A percentile compares a stretch with the other conserved stretches of the same genome.
phyloP scores from a whole-genome alignment of 768 basidiomycete species.

The Amyloporia xantha region DNA sequence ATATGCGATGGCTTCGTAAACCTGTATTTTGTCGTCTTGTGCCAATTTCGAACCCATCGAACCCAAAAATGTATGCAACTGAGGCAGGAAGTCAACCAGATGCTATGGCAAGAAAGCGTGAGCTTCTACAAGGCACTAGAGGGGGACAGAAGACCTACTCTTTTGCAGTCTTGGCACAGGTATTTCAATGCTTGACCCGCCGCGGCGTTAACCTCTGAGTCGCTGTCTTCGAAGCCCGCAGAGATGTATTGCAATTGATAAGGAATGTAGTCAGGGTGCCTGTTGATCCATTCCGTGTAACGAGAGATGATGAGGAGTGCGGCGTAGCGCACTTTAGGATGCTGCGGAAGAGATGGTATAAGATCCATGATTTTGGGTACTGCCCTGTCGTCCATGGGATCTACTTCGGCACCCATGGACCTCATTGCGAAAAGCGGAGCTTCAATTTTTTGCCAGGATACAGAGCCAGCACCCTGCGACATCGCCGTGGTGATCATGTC shows the following conservation, averaged over 20 bases:
- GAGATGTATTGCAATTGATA: conserved; percentile 89
- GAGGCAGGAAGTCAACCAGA: conserved; percentile 85
- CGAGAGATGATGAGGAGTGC: conserved; percentile 91
- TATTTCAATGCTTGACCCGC: conserved; percentile 95
- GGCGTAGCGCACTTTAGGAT: conserved; percentile 91
- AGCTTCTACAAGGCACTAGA: not conserved
- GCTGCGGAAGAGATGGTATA: conserved; percentile 80
- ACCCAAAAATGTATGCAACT: conserved; percentile 82
- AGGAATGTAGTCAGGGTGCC: conserved; percentile 80
- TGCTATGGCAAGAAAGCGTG: conserved; percentile 49
- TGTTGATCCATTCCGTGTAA: conserved; percentile 95
- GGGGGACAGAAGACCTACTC: conserved; percentile 38
- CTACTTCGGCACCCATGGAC: conserved; percentile 95
- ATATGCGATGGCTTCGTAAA: conserved; percentile 93
- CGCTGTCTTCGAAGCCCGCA: conserved; percentile 77
- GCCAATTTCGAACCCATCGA: conserved; percentile 71
- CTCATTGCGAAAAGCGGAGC: conserved; percentile 97
- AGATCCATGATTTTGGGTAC: conserved; percentile 97
- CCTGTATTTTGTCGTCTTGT: conserved; percentile 85
- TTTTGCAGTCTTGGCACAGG: conserved; percentile 93
- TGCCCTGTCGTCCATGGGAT: conserved; percentile 70
- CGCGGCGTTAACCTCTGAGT: conserved; percentile 82
- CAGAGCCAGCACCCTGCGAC: conserved; percentile 44
- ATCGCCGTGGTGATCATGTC: conserved; percentile 74
- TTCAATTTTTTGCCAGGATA: conserved; percentile 95